Evolutionary conservation across 2,329 filamentous ascomycete species (phyloP).

Genomic region (Aureobasidium uvarum): DNA sequence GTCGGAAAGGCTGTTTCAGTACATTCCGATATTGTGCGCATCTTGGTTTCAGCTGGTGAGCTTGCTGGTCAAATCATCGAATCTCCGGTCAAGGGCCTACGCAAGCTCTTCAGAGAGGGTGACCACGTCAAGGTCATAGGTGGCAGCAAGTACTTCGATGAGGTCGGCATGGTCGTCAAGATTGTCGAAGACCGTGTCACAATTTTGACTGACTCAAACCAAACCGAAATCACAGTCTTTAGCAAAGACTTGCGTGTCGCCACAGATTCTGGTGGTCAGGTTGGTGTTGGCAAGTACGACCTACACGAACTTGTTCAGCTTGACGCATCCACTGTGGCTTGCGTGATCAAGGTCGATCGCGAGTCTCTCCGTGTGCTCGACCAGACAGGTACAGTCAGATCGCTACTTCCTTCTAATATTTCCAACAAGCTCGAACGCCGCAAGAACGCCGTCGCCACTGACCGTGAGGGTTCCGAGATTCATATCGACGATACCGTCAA

Average conservation of each 20-base stretch:
- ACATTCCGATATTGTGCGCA: conserved; percentile 85
- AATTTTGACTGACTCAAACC: conserved; percentile 86
- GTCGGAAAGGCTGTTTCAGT: conserved; percentile 82
- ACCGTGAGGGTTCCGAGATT: conserved; percentile 91
- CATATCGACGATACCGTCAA: conserved; percentile 88
- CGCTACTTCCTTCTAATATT: conserved; percentile 86
- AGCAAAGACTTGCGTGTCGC: conserved; percentile 95
- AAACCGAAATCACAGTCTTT: conserved; percentile 93
- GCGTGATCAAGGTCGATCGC: conserved; percentile 90
- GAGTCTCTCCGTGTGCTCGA: conserved; percentile 89
- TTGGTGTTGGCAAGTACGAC: conserved; percentile 81
- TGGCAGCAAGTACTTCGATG: conserved; percentile 88
- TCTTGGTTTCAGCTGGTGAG: conserved; percentile 79
- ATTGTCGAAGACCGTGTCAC: conserved; percentile 92
- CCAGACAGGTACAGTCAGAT: conserved; percentile 79
- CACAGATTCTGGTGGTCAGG: conserved; percentile 83
- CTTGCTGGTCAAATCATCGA: conserved; percentile 82
- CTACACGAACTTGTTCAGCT: conserved; percentile 93
- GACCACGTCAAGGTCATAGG: conserved; percentile 99
- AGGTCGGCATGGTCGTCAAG: conserved; percentile 95
- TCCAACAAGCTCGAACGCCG: conserved; percentile 82
- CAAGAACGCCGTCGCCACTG: conserved; percentile 78
- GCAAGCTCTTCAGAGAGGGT: conserved; percentile 88
- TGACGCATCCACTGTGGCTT: conserved; percentile 87
- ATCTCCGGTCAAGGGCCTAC: conserved; percentile 84